Conservation (phyloP, 495 filamentous ascomycete species). For the Neurospora sp. region DNA sequence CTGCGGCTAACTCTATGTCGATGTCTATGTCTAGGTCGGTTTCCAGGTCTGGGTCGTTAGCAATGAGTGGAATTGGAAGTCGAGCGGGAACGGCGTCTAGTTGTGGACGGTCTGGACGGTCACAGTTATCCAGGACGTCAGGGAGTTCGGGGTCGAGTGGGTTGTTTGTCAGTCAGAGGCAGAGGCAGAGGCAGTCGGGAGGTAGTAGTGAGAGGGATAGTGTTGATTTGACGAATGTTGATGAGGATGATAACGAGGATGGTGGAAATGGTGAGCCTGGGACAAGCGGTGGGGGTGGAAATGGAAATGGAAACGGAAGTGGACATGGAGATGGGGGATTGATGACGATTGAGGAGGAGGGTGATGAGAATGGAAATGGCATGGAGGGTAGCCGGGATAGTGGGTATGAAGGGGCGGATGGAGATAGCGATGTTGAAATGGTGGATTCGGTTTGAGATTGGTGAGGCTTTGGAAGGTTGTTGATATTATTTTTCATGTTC, state of each 20-base stretch:
- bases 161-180: not conserved
- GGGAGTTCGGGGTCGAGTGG: not conserved
- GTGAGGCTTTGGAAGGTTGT: not conserved
- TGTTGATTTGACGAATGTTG: not conserved
- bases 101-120: not conserved
- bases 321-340: not conserved
- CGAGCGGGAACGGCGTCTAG: not conserved
- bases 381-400: not conserved
- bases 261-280: not conserved
- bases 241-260: not conserved
- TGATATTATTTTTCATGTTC: not conserved
- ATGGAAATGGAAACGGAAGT: not conserved
- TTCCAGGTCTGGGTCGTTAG: not conserved
- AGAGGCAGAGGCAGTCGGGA: not conserved
- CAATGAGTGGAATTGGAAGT: not conserved
- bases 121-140: not conserved
- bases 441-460: not conserved
- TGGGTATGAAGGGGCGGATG: not conserved
- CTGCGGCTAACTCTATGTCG: not conserved
- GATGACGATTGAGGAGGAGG: not conserved
- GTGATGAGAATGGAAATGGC: not conserved
- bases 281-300: not conserved
- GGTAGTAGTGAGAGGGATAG: not conserved
- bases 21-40: not conserved
- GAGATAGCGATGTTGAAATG: not conserved